Base-by-base conservation (phyloP, 345 rosid genomes). In the Alliaria petiolata region DNA sequence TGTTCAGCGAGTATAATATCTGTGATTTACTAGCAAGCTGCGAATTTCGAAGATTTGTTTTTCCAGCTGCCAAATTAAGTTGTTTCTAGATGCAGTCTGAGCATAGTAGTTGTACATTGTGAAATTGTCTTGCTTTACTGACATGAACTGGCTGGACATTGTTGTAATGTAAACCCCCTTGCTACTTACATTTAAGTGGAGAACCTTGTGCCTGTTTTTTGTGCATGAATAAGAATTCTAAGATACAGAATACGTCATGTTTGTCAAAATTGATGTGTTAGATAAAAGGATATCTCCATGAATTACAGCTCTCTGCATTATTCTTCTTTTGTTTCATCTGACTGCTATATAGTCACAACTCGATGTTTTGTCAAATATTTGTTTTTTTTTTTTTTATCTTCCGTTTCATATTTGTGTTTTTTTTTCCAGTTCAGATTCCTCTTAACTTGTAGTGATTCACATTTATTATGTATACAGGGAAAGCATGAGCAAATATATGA, bases 401-500 rank as follows among this genome's bases (percentile, higher is more conserved):
- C 42, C 2, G 35, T 62, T 52, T 71, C 14, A 8, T 12, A 39
- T 3, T 10, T 53, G 20, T 30, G 26, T 26, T 49, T 38, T 38
- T 38, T 38, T 42, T 2, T 4, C 2, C 9, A 13, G 35, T 46
- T 50, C 65, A n/a, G 22, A 40, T 49, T 49, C 22, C 54, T 75
- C 15, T n/a, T 44, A 74, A 51, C 17, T 14, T 42, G 1, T 59
- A 22, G 12, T 25, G 55, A 6, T 34, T 15, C 16, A 43, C 26
- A 25, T 11, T 67, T 69, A n/a, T 69, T 22, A 42, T 46, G 51
- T 20, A 59, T 59, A 19, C 88, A 95, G 98, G 97, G 96, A 61
- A 95, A 91, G 82, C 87, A 84, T 77, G 96, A 95, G 43, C 89
- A 89, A 35, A 81, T 83, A 65, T 82, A 72, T 68, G 97, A 95